Percentiles rank a stretch among this genome's conserved stretches.
Evolutionary conservation across 495 filamentous ascomycete species (phyloP).

Genomic region (Stereocaulon alpinum): DNA sequence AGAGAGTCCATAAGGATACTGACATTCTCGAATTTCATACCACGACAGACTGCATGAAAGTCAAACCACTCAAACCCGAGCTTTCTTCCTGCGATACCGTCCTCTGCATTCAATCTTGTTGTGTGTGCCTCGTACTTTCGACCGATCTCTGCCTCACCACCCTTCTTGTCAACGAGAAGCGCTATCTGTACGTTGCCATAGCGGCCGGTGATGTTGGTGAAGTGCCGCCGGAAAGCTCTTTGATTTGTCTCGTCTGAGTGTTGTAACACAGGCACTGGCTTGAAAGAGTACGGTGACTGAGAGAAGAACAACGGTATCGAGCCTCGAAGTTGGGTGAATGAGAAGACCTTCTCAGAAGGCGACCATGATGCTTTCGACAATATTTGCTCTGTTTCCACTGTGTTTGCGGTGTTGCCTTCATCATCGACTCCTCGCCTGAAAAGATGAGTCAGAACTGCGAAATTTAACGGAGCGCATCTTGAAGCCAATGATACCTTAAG

Average conservation of each 20-base stretch:
- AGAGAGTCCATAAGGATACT: conserved; percentile 61
- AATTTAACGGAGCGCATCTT: too few species aligned
- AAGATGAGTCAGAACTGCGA: neutral
- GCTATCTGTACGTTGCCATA: conserved; percentile 75
- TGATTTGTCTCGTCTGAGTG: conserved; percentile 68
- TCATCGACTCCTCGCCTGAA: conserved; percentile 81
- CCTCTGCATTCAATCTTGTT: conserved; percentile 50
- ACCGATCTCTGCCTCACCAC: conserved; percentile 67
- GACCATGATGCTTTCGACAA: conserved; percentile 58
- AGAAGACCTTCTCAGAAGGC: conserved; percentile 53
- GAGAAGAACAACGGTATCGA: conserved; percentile 91
- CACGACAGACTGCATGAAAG: conserved; percentile 80
- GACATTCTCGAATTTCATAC: conserved; percentile 97
- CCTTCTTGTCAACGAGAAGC: conserved; percentile 77
- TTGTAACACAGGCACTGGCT: conserved; percentile 71
- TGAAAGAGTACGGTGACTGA: conserved; percentile 85
- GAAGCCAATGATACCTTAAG: conserved; percentile 30
- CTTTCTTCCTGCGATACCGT: conserved; percentile 37
- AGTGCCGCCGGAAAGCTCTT: conserved; percentile 67
- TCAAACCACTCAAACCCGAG: conserved; percentile 90
- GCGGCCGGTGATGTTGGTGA: conserved; percentile 48
- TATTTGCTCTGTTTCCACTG: conserved; percentile 88
- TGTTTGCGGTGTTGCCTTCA: conserved; percentile 77
- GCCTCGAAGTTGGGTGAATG: conserved; percentile 75
- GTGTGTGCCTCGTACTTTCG: conserved; percentile 61